Evolutionary conservation across 2,329 filamentous ascomycete species (phyloP).

Genomic region (Lecanicillium sp.): DNA sequence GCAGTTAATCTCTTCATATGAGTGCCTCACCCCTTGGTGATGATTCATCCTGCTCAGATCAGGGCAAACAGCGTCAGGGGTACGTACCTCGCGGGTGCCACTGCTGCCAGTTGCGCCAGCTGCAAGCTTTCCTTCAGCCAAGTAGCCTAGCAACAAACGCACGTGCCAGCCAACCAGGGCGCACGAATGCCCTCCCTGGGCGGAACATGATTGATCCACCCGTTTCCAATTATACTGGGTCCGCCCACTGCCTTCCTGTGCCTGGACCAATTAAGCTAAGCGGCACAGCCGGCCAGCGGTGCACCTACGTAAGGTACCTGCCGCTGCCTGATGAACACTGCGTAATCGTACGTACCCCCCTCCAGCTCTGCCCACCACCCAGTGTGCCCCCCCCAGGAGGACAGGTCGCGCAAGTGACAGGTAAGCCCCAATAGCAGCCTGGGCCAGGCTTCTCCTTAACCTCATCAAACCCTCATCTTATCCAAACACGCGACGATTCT

Average conservation of each 20-base stretch:
- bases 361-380: neutral
- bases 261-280: constrained; percentile 6
- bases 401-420: constrained; percentile 12
- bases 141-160: constrained; percentile 2
- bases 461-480: constrained; percentile 11
- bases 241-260: no score
- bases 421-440: constrained; percentile 11
- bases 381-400: constrained; percentile 1
- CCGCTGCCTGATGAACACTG: no score
- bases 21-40: no score
- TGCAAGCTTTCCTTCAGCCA: neutral
- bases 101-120: neutral
- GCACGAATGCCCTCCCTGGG: neutral
- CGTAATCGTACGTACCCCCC: constrained; percentile 5
- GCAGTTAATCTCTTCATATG: no score
- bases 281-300: neutral
- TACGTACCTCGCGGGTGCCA: neutral
- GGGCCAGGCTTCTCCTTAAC: constrained; percentile 12
- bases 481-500: constrained; percentile 15
- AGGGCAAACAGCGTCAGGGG: neutral
- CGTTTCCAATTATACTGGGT: constrained; percentile 3
- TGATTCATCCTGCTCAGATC: neutral
- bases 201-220: constrained; percentile 14
- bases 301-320: neutral
- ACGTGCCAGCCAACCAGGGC: constrained; percentile 7